A percentile compares a stretch with the other conserved stretches of the same genome.
Evolutionary conservation across 257 asterid genomes (phyloP).

Genomic region (Scutellaria minor): DNA sequence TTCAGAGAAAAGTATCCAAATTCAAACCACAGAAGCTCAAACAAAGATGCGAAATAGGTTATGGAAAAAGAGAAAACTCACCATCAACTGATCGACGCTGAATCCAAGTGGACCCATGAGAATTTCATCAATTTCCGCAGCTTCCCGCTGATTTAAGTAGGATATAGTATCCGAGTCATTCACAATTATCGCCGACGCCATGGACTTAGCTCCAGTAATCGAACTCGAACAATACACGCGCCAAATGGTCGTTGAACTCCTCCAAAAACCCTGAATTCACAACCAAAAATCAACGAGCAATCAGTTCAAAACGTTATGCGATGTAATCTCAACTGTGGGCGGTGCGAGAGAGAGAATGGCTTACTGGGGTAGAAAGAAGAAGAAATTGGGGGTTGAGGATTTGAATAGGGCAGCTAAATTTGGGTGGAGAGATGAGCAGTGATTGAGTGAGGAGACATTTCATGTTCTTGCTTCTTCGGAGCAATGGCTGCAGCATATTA

Average conservation of each 20-base stretch:
- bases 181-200: slow-evolving; percentile 61
- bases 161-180: slow-evolving; percentile 61
- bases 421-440: slow-evolving; percentile 32
- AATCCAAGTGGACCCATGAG: slow-evolving; percentile 97
- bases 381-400: slow-evolving; percentile 29
- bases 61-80: slow-evolving; percentile 23
- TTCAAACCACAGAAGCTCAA: slow-evolving; percentile 26
- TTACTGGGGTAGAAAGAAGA: slow-evolving; percentile 21
- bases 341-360: not conserved
- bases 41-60: not conserved
- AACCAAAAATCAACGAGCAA: slow-evolving; percentile 26
- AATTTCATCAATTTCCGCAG: slow-evolving; percentile 84
- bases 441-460: slow-evolving; percentile 54
- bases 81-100: slow-evolving; percentile 98
- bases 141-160: slow-evolving; percentile 77
- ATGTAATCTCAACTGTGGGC: not conserved
- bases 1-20: slow-evolving; percentile 10
- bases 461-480: slow-evolving; percentile 60
- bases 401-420: slow-evolving; percentile 24
- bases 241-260: slow-evolving; percentile 36
- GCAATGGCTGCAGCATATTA: slow-evolving; percentile 45
- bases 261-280: slow-evolving; percentile 46
- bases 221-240: slow-evolving; percentile 48
- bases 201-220: slow-evolving; percentile 43
- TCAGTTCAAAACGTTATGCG: slow-evolving; percentile 13